Evolutionary conservation across 108 stramenopile genomes (phyloP), one percentile per base, ranked within the genome.

Genomic region (Parietichytrium sp.): DNA sequence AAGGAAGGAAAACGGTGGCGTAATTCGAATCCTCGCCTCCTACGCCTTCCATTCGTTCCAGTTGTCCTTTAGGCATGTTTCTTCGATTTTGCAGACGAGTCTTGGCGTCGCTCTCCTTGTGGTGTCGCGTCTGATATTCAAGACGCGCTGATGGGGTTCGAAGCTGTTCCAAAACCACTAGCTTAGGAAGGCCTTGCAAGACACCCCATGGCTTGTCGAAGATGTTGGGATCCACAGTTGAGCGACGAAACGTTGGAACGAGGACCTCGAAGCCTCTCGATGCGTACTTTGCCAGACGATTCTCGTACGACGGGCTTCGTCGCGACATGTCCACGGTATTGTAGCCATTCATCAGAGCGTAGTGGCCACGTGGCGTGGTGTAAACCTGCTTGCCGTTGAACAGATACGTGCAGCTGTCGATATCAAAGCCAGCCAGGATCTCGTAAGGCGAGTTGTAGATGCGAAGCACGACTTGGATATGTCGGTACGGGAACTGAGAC

Each of bases 301-400:
- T 87, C 54, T 88, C 88, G 85, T 88, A 88, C 25, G 87, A 86
- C 6, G 87, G 87, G 27, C 82, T 83, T 31, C 87, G 87, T 12
- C 87, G 80, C 29, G 84, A 53, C 51, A 86, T 15, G 49, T 88
- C 88, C 26, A 87, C 86, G 30, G 84, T 80, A 54, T 88, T 88
- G 83, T 80, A 53, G 4, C 83, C 78, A 25, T 54, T 83, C 85
- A 81, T 86, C 47, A 88, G 81, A 16, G 88, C 84, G 23, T 80
- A 48, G 25, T 84, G 85, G 6, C 85, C 85, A 3, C 88, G 87
- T 36, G 87, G 86, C 31, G 83, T 83, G 50, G 45, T 52, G 79
- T 51, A 86, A 7, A 88, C 87, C 47, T 86, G 52, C 3, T 4
- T 8, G 4, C 88, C 88, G 54, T 88, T 87, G 54, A 83, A 88